Evolutionary conservation across 2,329 filamentous ascomycete genomes (phyloP), one percentile per base, ranked within the genome.

Genomic region (Beauveria caledonica): DNA sequence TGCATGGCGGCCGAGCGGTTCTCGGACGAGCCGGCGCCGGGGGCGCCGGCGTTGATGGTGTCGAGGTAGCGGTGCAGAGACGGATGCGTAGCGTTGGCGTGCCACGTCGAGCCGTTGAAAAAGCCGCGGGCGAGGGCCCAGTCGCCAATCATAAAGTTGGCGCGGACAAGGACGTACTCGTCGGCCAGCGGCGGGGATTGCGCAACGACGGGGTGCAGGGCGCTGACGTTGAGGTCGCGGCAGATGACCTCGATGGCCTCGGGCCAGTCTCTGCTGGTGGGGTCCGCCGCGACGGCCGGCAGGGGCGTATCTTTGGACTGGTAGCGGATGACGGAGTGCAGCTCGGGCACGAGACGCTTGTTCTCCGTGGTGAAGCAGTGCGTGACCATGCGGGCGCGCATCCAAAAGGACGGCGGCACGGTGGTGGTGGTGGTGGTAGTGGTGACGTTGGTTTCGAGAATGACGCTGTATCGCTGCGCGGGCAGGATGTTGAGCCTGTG

Each of bases 381-480:
- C 0, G 74, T 70, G 2, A 76, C 68, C 72, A 77, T 76, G 0
- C 67, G 77, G 0, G 85, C 84, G 23, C 86, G 78, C 64, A 90
- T 79, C 74, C 87, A 87, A 67, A 86, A 90, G 8, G 82, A 36
- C 2, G 13, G 33, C 13, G 33, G 33, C 33, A 36, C 33, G 33
- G 33, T 5, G 33, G 23, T 75, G 17, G 78, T 75, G 17, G 79
- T 70, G 5, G 71, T 69, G 0, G 76, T 69, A 0, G 76, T 75
- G 2, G 79, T 78, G 53, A 81, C 80, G 67, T 86, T 85, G 6
- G 86, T 78, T 1, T 82, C 81, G 1, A 91, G 67, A 0, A 90
- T 71, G 15, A 87, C 77, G 66, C 86, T 88, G 66, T 89, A 90
- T 15, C 88, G 80, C 68, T 91, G 88, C 0, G 87, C 87, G 1